phyloP scores from a whole-genome alignment of 2,329 filamentous ascomycete genomes.

The Thyridium curvatum region DNA sequence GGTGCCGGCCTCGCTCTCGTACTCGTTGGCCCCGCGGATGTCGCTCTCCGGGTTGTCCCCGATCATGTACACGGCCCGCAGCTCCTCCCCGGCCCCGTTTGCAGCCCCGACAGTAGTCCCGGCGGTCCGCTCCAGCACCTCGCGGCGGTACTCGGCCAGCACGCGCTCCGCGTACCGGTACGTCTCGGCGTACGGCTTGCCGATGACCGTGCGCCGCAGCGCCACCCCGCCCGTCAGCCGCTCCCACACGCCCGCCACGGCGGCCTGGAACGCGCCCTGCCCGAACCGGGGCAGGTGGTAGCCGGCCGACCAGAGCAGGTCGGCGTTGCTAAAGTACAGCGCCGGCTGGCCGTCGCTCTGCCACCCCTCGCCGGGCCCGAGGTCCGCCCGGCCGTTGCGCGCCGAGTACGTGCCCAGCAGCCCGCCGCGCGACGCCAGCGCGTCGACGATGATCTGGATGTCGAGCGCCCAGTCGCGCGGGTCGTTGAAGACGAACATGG shows the following conservation, averaged over 20 bases:
- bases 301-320: conserved; percentile 81
- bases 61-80: conserved; percentile 85
- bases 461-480: conserved; percentile 95
- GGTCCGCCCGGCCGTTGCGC: conserved; percentile 58
- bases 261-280: conserved; percentile 83
- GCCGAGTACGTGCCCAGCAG: conserved; percentile 73
- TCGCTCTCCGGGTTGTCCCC: conserved; percentile 88
- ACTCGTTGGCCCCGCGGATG: conserved; percentile 80
- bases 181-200: conserved; percentile 73
- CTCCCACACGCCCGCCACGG: conserved; percentile 73
- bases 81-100: conserved; percentile 19
- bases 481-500: conserved; percentile 91
- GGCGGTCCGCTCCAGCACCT: conserved; percentile 28
- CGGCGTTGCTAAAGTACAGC: conserved; percentile 84
- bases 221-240: conserved; percentile 59
- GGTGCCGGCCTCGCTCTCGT: conserved; percentile 54
- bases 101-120: neutral
- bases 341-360: conserved; percentile 74
- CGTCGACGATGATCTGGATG: conserved; percentile 74
- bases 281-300: conserved; percentile 84
- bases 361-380: conserved; percentile 71
- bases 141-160: conserved; percentile 53
- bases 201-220: conserved; percentile 62
- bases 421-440: conserved; percentile 73
- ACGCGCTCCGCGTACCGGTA: conserved; percentile 80